phyloP scores from a whole-genome alignment of 2,329 filamentous ascomycete genomes.

The Epichloe elymi region DNA sequence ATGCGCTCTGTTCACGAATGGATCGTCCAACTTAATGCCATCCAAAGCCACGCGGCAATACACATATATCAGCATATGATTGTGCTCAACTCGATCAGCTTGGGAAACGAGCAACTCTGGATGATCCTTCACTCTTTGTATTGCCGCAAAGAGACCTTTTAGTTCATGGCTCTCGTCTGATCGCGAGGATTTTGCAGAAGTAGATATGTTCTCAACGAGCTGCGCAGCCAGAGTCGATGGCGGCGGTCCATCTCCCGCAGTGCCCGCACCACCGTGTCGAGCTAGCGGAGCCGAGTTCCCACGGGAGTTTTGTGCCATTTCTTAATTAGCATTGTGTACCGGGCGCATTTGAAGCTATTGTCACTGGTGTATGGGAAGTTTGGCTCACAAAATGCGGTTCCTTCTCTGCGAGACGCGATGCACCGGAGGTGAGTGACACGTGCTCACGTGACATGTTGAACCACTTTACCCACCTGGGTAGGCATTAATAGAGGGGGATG shows the following conservation, averaged over 20 bases:
- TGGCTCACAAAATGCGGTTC: background rate
- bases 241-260: slow-evolving; percentile 25
- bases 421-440: background rate
- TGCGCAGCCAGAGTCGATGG: slow-evolving; percentile 81
- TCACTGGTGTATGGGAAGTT: background rate
- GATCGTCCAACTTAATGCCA: slow-evolving; percentile 52
- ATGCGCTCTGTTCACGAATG: slow-evolving; percentile 45
- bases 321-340: slow-evolving; percentile 13
- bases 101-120: slow-evolving; percentile 42
- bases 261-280: slow-evolving; percentile 8
- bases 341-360: background rate
- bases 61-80: slow-evolving; percentile 76
- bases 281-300: slow-evolving; percentile 10
- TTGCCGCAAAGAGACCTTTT: slow-evolving; percentile 49
- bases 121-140: slow-evolving; percentile 40
- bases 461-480: background rate
- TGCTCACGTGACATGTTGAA: slow-evolving; percentile 4
- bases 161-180: slow-evolving; percentile 61
- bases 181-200: slow-evolving; percentile 46
- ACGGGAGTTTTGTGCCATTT: slow-evolving; percentile 16
- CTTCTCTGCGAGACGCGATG: background rate
- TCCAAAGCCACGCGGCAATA: slow-evolving; percentile 70
- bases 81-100: slow-evolving; percentile 59
- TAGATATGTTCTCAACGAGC: slow-evolving; percentile 68
- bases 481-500: too few species aligned